Conservation (phyloP, 164 flowering plant species). For the Aristolochia contorta region DNA sequence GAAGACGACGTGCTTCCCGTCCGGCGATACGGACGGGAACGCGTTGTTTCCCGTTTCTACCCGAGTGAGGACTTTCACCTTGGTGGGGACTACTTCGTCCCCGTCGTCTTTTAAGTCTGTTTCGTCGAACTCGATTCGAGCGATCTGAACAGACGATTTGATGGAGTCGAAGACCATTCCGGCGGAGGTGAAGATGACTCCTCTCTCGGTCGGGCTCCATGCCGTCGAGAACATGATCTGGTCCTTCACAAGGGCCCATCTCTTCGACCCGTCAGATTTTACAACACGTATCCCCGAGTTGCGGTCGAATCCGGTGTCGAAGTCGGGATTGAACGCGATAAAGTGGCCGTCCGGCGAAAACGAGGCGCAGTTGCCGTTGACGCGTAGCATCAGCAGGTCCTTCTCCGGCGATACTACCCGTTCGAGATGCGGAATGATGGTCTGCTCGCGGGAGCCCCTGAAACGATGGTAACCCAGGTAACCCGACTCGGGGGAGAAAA, state of each 20-base stretch:
- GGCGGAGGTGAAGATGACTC: constrained; percentile 60
- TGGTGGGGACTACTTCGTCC: constrained; percentile 26
- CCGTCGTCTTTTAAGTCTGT: constrained; percentile 22
- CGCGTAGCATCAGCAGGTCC: constrained; percentile 38
- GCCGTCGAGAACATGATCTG: constrained; percentile 48
- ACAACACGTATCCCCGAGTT: constrained; percentile 38
- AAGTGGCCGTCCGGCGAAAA: constrained; percentile 46
- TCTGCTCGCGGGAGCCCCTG: constrained; percentile 47
- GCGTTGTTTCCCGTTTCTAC: constrained; percentile 83
- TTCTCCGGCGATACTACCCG: constrained; percentile 43
- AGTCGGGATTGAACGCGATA: constrained; percentile 49
- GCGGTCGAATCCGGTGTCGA: constrained; percentile 24
- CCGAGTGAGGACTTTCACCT: constrained; percentile 44
- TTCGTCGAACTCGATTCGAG: constrained; percentile 45
- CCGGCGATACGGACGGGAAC: constrained; percentile 79
- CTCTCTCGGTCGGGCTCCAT: constrained; percentile 50
- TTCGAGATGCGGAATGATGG: constrained; percentile 42
- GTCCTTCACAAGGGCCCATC: constrained; percentile 45
- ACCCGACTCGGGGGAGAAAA: constrained; percentile 48
- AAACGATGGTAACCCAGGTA: constrained; percentile 75
- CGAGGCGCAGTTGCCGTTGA: constrained; percentile 59
- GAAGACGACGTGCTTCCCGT: constrained; percentile 60
- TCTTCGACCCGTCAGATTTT: constrained; percentile 60
- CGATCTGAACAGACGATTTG: constrained; percentile 60
- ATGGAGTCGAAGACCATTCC: constrained; percentile 61